phyloP scores from a whole-genome alignment of 306 rosid species.

The Biancaea sappan region DNA sequence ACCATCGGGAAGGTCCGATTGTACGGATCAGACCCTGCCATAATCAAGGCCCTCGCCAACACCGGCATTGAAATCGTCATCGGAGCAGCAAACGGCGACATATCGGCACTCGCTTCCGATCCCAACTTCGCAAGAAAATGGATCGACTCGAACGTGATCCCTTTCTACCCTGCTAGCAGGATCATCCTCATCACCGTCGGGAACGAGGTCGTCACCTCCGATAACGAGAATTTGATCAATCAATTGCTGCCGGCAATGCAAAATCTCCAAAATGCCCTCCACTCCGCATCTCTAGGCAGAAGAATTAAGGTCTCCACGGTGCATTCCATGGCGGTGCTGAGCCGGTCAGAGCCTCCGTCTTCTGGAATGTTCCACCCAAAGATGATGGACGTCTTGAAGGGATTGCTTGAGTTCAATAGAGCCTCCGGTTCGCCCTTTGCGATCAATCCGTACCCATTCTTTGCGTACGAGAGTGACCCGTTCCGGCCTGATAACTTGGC shows the following conservation, averaged over 20 bases:
- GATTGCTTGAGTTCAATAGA: constrained; percentile 62
- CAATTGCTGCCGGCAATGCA: constrained; percentile 85
- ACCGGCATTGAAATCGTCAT: constrained; percentile 87
- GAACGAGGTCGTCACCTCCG: constrained; percentile 81
- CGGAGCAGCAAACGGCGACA: constrained; percentile 84
- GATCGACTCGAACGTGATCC: constrained; percentile 70
- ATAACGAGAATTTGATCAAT: constrained; percentile 51
- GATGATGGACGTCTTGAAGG: constrained; percentile 52
- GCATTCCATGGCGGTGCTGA: constrained; percentile 86
- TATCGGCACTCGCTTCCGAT: constrained; percentile 79
- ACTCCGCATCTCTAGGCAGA: constrained; percentile 56
- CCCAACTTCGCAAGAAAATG: constrained; percentile 70
- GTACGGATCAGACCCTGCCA: constrained; percentile 86
- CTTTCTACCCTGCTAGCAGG: constrained; percentile 79
- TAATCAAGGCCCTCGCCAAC: constrained; percentile 84
- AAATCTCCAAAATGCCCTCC: constrained; percentile 79
- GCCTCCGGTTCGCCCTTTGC: constrained; percentile 83
- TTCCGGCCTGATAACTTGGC: constrained; percentile 76
- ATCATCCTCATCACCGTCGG: constrained; percentile 90
- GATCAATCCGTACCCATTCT: constrained; percentile 93
- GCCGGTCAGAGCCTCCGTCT: constrained; percentile 85
- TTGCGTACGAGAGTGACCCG: constrained; percentile 78
- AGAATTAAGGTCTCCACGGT: constrained; percentile 86
- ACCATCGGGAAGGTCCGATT: constrained; percentile 77
- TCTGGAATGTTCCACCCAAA: constrained; percentile 69